Conservation (phyloP, 441 rosid species). For the Bruguiera hainesii region DNA sequence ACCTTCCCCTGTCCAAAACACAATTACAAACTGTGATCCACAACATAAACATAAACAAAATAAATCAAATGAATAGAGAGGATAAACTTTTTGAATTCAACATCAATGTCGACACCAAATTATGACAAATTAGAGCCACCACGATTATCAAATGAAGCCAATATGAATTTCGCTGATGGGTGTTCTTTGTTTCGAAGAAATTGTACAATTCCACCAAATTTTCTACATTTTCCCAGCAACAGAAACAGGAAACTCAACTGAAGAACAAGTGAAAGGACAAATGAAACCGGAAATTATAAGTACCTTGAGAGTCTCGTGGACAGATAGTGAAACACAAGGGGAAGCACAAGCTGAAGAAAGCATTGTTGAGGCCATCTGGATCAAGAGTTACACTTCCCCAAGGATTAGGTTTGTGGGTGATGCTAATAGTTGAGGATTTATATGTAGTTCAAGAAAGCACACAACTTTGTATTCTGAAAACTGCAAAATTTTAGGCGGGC, state of each 20-base stretch:
- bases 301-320: slow-evolving; percentile 59
- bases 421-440: too few relatives aligned
- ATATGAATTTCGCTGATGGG: too few relatives aligned
- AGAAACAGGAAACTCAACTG: background rate
- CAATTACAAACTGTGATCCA: slow-evolving; percentile 10
- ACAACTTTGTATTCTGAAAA: too few relatives aligned
- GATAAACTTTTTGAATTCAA: too few relatives aligned
- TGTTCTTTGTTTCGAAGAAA: background rate
- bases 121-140: too few relatives aligned
- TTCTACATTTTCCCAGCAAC: background rate
- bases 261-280: background rate
- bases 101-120: background rate
- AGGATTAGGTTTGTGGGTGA: background rate
- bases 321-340: slow-evolving; percentile 38
- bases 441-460: too few relatives aligned
- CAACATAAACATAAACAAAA: slow-evolving; percentile 4
- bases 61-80: too few relatives aligned
- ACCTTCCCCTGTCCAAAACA: slow-evolving; percentile 44
- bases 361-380: slow-evolving; percentile 56
- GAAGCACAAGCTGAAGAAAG: slow-evolving; percentile 57
- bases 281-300: background rate
- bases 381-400: background rate
- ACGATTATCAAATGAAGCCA: too few relatives aligned
- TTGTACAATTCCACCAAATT: background rate
- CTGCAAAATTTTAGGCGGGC: too few relatives aligned